Base-by-base conservation (phyloP, 2,329 filamentous ascomycete species). In the Epichloe uncinata region DNA sequence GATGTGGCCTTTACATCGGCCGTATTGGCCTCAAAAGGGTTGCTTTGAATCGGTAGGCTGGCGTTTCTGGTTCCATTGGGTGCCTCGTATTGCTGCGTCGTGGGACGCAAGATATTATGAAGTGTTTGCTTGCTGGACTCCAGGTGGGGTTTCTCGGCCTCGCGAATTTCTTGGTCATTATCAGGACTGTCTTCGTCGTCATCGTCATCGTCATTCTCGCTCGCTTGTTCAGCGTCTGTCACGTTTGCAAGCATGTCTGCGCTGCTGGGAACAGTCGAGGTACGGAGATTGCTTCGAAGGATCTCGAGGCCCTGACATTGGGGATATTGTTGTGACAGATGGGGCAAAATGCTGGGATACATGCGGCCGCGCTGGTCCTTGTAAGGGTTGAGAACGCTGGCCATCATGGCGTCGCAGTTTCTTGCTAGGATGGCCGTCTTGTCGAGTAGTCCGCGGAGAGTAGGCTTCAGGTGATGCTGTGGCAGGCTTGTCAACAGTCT, bases 371-470 rank as follows among this genome's bases (percentile, higher is more conserved):
- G 74, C 59, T 78, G 71, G 60, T 81, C 72, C 54, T 80, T 69
- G 64, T 82, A 79, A 0, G 88, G 87, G 64, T 93, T 88, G 52
- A 96, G 70, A 12, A 94, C 81, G 63, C 87, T 91, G 5, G 88
- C 81, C 11, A 93, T 61, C 77, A 96, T 86, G 41, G 85, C 84
- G 34, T 82, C 73, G 60, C 81, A 82, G 63, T 83, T 75, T 52
- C 75, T 73, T 5, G 74, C 77, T 20, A 95, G 69, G 50, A 95
- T 84, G 18, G 87, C 85, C 3, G 86, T 87, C 55, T 86, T 84
- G 60, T 96, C 88, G 54, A 95, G 73, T 45, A 87, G 79, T 11
- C 82, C 78, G 48, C 91, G 82, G 18, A 87, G 62, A 2, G 84
- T 78, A 8, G 83, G 78, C n/a, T 84, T 77, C 37, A 95, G 67